phyloP scores from a whole-genome alignment of 1,284 basidiomycete species.

The Butyriboletus regius region DNA sequence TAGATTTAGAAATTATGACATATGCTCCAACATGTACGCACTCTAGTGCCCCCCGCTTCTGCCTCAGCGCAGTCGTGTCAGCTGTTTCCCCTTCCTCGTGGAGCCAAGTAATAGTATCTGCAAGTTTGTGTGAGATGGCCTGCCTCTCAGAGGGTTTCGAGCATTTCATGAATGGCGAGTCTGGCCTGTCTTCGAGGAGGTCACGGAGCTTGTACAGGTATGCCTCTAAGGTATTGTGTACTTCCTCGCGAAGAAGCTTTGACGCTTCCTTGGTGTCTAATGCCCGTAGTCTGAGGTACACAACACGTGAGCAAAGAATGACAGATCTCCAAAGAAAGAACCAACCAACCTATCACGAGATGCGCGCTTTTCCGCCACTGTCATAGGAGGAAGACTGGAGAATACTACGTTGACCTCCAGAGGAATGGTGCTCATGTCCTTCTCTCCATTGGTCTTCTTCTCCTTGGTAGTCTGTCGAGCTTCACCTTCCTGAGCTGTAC shows the following conservation, averaged over 20 bases:
- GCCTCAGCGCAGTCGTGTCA: constrained; percentile 62
- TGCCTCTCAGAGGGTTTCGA: constrained; percentile 67
- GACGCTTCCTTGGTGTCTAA: constrained; percentile 72
- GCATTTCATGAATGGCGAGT: constrained; percentile 72
- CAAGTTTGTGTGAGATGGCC: constrained; percentile 56
- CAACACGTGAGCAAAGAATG: neutral
- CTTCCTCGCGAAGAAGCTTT: constrained; percentile 79
- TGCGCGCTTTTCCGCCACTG: constrained; percentile 62
- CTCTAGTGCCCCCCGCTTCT: constrained; percentile 75
- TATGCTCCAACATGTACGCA: constrained; percentile 36
- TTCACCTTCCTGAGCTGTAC: constrained; percentile 24
- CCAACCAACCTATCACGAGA: constrained; percentile 55
- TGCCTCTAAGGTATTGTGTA: constrained; percentile 83
- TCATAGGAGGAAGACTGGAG: constrained; percentile 64
- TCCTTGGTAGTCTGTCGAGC: constrained; percentile 23
- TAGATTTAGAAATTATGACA: constrained; percentile 5
- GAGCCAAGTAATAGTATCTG: constrained; percentile 76
- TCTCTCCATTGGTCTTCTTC: constrained; percentile 37
- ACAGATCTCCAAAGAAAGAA: neutral
- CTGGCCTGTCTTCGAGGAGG: constrained; percentile 60
- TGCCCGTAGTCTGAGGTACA: constrained; percentile 57
- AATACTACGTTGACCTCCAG: constrained; percentile 59
- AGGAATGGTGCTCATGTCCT: constrained; percentile 45
- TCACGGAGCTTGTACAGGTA: constrained; percentile 88
- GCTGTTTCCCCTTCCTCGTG: constrained; percentile 81